Evolutionary conservation across 2,329 filamentous ascomycete species (phyloP).

Genomic region (Pseudogymnoascus sp.): DNA sequence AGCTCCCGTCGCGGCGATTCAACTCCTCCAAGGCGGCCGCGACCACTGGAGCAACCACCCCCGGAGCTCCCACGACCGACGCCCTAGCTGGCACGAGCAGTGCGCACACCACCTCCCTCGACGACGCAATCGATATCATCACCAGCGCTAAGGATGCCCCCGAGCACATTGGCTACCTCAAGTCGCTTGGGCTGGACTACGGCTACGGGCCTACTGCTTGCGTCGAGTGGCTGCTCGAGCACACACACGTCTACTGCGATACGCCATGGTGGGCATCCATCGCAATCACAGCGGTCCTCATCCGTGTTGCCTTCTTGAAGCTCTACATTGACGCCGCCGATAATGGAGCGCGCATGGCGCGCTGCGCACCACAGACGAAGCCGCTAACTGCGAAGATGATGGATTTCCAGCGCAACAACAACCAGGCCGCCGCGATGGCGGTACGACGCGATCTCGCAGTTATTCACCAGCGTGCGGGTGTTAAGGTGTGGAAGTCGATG

Average conservation of each 20-base stretch:
- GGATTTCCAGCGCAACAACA: conserved; percentile 28
- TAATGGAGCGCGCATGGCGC: conserved; percentile 52
- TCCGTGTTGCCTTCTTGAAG: conserved; percentile 60
- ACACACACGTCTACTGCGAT: conserved; percentile 67
- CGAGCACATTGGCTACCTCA: conserved; percentile 74
- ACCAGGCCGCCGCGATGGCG: conserved; percentile 41
- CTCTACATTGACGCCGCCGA: conserved; percentile 57
- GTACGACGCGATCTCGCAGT: conserved; percentile 39
- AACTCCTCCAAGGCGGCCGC: conserved; percentile 20
- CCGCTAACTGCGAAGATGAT: conserved; percentile 52
- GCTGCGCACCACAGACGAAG: conserved; percentile 49
- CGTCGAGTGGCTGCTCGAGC: conserved; percentile 72
- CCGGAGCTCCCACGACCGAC: conserved; percentile 12
- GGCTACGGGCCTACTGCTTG: conserved; percentile 70
- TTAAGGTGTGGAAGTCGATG: conserved; percentile 43
- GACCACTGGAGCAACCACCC: conserved; percentile 11
- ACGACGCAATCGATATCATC: conserved; percentile 19
- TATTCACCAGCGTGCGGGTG: conserved; percentile 48
- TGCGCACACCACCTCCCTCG: conserved; percentile 16
- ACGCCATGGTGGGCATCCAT: conserved; percentile 80
- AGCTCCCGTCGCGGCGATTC: conserved; percentile 24
- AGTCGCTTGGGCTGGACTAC: conserved; percentile 76
- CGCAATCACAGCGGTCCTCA: conserved; percentile 51
- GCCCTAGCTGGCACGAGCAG: conserved; percentile 12
- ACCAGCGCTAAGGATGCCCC: conserved; percentile 20